A percentile compares a stretch with the other conserved stretches of the same genome.
phyloP scores from a whole-genome alignment of 140 eudicot genomes.

The Flaveria floridana region DNA sequence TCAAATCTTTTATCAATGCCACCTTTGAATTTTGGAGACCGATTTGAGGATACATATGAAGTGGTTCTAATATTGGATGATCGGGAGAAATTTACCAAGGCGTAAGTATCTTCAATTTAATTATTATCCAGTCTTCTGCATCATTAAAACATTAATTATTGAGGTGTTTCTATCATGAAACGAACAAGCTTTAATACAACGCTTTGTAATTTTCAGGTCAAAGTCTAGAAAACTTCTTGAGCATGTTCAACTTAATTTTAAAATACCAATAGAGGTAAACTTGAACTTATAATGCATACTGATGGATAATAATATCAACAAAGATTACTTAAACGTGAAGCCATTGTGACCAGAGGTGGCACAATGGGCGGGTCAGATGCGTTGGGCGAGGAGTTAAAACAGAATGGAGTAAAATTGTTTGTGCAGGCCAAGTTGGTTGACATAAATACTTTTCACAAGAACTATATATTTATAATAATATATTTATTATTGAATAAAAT shows the following conservation, averaged over 20 bases:
- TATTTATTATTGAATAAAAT: background rate
- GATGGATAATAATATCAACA: background rate
- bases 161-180: background rate
- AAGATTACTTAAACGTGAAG: background rate
- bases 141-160: slow-evolving; percentile 3
- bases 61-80: slow-evolving; percentile 81
- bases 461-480: background rate
- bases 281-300: slow-evolving; percentile 19
- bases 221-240: slow-evolving; percentile 57
- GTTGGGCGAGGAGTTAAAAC: slow-evolving; percentile 14
- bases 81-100: slow-evolving; percentile 81
- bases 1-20: slow-evolving; percentile 56
- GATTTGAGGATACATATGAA: slow-evolving; percentile 69
- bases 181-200: background rate
- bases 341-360: background rate
- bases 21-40: slow-evolving; percentile 68
- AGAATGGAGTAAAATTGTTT: background rate
- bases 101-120: slow-evolving; percentile 43
- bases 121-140: slow-evolving; percentile 3
- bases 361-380: background rate
- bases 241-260: slow-evolving; percentile 46
- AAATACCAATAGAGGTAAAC: slow-evolving; percentile 71
- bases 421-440: background rate
- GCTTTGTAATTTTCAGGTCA: slow-evolving; percentile 53
- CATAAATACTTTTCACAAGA: background rate